These are phyloP conservation scores for Suhomyces kilbournensis DNA, from an alignment of 805 yeast species.

Conservation along the genomic window DNA sequence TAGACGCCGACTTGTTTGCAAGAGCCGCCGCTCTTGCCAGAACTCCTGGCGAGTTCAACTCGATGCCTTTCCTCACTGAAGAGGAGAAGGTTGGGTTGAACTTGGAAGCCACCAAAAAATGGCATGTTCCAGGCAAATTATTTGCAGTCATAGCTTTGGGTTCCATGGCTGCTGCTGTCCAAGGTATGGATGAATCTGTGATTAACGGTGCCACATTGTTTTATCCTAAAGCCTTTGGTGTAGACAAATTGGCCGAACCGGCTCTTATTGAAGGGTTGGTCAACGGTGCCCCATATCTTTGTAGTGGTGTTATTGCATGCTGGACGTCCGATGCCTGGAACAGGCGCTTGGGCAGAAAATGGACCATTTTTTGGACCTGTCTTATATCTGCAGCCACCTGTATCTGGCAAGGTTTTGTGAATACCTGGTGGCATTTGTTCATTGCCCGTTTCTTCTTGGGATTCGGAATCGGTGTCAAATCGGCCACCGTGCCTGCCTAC, in stretches of 20 bases:
- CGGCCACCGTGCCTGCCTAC: slow-evolving; percentile 66
- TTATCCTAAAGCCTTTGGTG: slow-evolving; percentile 55
- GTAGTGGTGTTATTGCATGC: slow-evolving; percentile 55
- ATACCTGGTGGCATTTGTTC: slow-evolving; percentile 59
- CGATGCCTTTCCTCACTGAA: slow-evolving; percentile 48
- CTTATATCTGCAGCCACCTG: slow-evolving; percentile 57
- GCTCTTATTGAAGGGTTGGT: slow-evolving; percentile 61
- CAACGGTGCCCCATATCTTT: slow-evolving; percentile 64
- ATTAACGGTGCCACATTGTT: slow-evolving; percentile 64
- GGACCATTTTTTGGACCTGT: slow-evolving; percentile 60
- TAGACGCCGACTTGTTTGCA: slow-evolving; percentile 59
- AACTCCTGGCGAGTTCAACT: slow-evolving; percentile 53
- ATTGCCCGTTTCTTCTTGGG: slow-evolving; percentile 58
- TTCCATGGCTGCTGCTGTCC: slow-evolving; percentile 68
- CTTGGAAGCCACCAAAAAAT: slow-evolving; percentile 41
- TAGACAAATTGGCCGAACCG: slow-evolving; percentile 39
- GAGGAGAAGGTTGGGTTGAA: slow-evolving; percentile 49
- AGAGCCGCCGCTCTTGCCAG: slow-evolving; percentile 60
- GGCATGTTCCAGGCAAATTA: slow-evolving; percentile 47
- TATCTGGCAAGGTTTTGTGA: slow-evolving; percentile 65
- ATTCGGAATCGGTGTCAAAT: slow-evolving; percentile 63
- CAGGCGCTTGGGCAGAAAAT: slow-evolving; percentile 53
- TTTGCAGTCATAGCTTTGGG: slow-evolving; percentile 55
- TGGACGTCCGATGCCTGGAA: slow-evolving; percentile 59
- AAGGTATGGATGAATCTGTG: slow-evolving; percentile 75